Evolutionary conservation across 331 rosid genomes (phyloP).

Genomic region (Malus hybrid): DNA sequence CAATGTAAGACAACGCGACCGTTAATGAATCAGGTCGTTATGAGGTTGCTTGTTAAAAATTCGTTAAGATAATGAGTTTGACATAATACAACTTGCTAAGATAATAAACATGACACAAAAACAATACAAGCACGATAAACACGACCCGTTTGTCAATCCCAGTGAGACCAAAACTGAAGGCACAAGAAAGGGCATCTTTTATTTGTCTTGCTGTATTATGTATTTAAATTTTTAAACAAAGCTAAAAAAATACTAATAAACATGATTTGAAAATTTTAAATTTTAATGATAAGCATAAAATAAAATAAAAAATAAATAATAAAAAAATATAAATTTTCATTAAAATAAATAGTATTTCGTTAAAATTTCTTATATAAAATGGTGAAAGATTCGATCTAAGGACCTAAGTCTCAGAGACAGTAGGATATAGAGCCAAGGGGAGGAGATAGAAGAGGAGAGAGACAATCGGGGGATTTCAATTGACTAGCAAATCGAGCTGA

Average conservation of each 20-base stretch:
- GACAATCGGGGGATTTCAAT: constrained; percentile 9
- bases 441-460: constrained; percentile 16
- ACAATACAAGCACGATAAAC: no score
- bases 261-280: no score
- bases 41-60: no score
- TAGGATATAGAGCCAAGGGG: constrained; percentile 24
- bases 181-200: not conserved
- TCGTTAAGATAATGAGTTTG: no score
- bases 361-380: not conserved
- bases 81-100: no score
- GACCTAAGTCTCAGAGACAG: constrained; percentile 29
- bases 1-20: no score
- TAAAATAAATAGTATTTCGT: no score
- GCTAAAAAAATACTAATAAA: not conserved
- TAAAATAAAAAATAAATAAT: no score
- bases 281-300: no score
- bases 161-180: not conserved
- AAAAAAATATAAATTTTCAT: no score
- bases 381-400: constrained; percentile 50
- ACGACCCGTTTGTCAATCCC: accelerated
- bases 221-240: not conserved
- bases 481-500: constrained; percentile 24
- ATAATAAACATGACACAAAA: no score
- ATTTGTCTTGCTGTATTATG: not conserved
- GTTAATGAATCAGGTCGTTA: no score